Conservation (phyloP, 2,329 filamentous ascomycete species). For the Penicillium sp. region DNA sequence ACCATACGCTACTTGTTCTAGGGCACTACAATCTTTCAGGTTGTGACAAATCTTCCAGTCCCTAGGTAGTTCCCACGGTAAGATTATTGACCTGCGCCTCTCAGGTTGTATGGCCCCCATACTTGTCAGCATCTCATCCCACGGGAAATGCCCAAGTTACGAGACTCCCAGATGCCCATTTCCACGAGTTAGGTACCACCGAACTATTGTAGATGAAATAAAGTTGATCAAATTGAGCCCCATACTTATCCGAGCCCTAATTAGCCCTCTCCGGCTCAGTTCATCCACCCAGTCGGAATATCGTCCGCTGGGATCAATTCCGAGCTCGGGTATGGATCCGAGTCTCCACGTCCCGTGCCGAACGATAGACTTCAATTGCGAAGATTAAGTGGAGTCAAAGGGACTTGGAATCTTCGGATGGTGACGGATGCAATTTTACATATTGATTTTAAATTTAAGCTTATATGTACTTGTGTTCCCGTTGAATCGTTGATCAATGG, state of each 20-base stretch:
- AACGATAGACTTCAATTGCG: neutral
- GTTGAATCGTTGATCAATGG: neutral
- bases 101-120: neutral
- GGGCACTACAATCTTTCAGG: neutral
- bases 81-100: neutral
- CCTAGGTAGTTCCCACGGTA: neutral
- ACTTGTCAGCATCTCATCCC: neutral
- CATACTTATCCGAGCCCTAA: neutral
- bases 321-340: neutral
- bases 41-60: too few relatives aligned
- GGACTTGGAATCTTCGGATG: neutral
- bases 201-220: neutral
- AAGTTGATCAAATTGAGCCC: neutral
- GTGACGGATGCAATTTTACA: neutral
- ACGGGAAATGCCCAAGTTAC: neutral
- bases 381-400: neutral
- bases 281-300: conserved; percentile 3
- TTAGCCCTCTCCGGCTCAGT: neutral
- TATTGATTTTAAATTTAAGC: neutral
- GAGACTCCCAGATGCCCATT: neutral
- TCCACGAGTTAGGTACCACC: neutral
- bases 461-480: neutral
- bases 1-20: neutral
- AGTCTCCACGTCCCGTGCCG: neutral
- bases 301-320: neutral